Evolutionary conservation across 768 basidiomycete species (phyloP), one percentile per base, ranked within the genome.

Genomic region (Serendipita sp.): DNA sequence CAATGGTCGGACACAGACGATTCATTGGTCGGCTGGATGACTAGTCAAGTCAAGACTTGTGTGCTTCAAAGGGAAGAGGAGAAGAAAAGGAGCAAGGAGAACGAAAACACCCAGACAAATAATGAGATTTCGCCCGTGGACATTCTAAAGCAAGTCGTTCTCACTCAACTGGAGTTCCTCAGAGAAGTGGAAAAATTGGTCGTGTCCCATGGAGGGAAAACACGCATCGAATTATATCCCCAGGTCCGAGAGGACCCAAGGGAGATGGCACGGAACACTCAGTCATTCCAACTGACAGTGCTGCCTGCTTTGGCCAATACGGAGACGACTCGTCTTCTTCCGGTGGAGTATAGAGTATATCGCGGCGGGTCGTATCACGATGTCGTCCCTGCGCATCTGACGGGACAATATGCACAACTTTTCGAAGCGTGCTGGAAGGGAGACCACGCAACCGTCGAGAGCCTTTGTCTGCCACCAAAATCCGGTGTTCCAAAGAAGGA

Each of bases 371-470:
- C 17, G 4, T 11, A 28, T 22, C 38, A 17, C 14, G 42, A 60
- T 9, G 13, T 61, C 3, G 72, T 78, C 3, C 72, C 74, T 0
- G 60, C 69, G n/a, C 72, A 74, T 64, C 66, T 75, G 45, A 70
- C 69, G 20, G 63, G 69, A 17, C 64, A 68, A 1, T 84, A 83
- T 66, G 77, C 82, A 51, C 77, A 81, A 63, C 74, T 84, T 0
- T 83, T 73, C 65, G 80, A 82, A 65, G 83, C 82, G 2, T 81
- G 78, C 66, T 79, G 74, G 68, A 66, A 68, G 2, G 82, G 83
- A 1, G 75, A 82, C 67, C 77, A 79, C 61, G 77, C 72, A 22
- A 76, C 73, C 62, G 74, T 85, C 26, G 72, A 79, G 66, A 70
- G 75, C 24, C 70, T 84, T 3, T 85, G 83, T 68, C 70, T 83